phyloP scores from a whole-genome alignment of 2,329 filamentous ascomycete genomes.

The Thermoascus crustaceus region DNA sequence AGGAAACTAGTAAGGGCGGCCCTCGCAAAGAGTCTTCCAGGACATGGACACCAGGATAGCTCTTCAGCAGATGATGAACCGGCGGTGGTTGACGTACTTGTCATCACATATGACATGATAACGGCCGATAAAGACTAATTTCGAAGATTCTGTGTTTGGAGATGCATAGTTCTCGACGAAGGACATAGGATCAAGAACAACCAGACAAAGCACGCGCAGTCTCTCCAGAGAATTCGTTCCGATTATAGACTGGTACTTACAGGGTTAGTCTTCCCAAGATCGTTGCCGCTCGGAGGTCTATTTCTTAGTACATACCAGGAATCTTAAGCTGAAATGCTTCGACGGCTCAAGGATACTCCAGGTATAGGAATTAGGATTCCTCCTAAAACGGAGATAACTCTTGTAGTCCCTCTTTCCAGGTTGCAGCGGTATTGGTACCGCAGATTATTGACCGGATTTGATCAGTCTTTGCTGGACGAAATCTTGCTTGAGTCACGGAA shows the following conservation, averaged over 20 bases:
- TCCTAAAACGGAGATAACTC: constrained; percentile 48
- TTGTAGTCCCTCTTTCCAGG: constrained; percentile 51
- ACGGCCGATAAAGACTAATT: constrained; percentile 42
- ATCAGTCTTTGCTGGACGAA: constrained; percentile 45
- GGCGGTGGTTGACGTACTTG: constrained; percentile 25
- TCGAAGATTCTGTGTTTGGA: constrained; percentile 44
- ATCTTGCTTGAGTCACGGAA: no score
- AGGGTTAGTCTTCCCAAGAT: constrained; percentile 19
- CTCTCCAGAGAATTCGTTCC: constrained; percentile 37
- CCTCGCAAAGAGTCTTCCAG: no score
- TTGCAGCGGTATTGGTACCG: constrained; percentile 54
- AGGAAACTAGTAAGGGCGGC: no score
- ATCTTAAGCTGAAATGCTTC: constrained; percentile 50
- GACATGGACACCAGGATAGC: no score
- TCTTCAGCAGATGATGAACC: constrained; percentile 20
- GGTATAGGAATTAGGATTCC: constrained; percentile 49
- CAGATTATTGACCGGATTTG: constrained; percentile 47
- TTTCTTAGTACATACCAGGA: constrained; percentile 47
- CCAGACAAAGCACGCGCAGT: constrained; percentile 34
- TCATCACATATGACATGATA: constrained; percentile 46
- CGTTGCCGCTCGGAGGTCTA: no score
- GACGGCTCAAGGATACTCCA: constrained; percentile 49
- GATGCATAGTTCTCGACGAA: constrained; percentile 47
- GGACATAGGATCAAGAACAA: constrained; percentile 48
- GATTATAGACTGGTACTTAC: constrained; percentile 46